Conservation (phyloP, 208 protist genomes). For the Crithidia brevicula region DNA sequence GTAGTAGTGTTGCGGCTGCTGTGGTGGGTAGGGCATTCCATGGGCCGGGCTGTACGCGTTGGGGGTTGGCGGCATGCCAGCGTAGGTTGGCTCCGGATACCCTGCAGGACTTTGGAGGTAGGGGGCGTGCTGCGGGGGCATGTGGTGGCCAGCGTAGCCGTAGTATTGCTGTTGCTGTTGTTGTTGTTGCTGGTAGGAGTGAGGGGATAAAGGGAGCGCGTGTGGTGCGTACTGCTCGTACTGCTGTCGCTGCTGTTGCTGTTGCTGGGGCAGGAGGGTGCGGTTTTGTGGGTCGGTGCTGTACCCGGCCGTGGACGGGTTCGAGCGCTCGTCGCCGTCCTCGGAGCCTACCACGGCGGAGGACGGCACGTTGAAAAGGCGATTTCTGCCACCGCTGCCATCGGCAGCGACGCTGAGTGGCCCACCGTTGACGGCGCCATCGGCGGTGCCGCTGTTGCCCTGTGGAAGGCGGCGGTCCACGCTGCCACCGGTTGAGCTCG, state of each 20-base stretch:
- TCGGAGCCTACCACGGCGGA: background rate
- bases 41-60: conserved; percentile 8
- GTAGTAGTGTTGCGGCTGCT: conserved; percentile 10
- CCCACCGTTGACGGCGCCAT: no score
- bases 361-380: conserved; percentile 5
- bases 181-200: background rate
- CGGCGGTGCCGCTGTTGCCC: background rate
- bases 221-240: conserved; percentile 12
- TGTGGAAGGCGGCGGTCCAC: background rate
- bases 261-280: background rate
- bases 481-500: conserved; percentile 11
- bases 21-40: background rate
- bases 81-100: conserved; percentile 3
- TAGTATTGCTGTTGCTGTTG: conserved; percentile 21
- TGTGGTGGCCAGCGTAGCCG: conserved; percentile 11
- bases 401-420: no score
- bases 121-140: conserved; percentile 2
- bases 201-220: background rate
- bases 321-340: conserved; percentile 2
- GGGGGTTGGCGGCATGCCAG: background rate
- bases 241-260: conserved; percentile 14
- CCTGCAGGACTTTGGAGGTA: background rate
- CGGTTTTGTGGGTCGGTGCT: background rate
- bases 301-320: background rate
- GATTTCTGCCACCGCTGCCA: background rate